Base-by-base conservation (phyloP, 2,329 filamentous ascomycete genomes). In the Xylaria polymorpha region DNA sequence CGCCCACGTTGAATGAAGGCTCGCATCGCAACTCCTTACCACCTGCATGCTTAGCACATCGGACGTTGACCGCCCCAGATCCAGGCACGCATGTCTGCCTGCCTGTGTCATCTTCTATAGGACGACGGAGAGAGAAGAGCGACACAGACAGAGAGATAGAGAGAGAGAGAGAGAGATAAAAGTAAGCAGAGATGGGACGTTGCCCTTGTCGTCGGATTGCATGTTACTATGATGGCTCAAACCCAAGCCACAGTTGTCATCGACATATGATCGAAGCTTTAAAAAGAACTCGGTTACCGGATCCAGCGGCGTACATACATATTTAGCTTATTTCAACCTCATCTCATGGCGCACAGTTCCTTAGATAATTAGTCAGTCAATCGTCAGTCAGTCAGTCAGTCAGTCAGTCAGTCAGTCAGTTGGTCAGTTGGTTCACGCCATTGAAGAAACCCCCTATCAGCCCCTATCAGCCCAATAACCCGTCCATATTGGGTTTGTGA, bases 261-360 rank as follows among this genome's bases (percentile, higher is more conserved):
- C 22, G 29, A 25, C 22, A 43, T 22, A 46, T 59, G 39, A 48
- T 59, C 60, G 20, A 20, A 18, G 29, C 39, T 59, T 44, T 39
- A 41, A 65, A 68, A 62, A 62, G 57, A 56, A 46, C 44, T 56
- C 25, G 29, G 51, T 51, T 69, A 65, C 62, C 35, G 22, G 57
- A 61, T 62, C 41, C 46, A 55, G 62, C 50, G 29, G 39, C 53
- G n/a, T 62, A 62, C 65, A 63, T 61, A 50, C 51, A 61, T 35
- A 32, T 29, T 29, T 58, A 65, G 35, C 51, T 69, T 69, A 65
- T 65, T 65, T 65, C 51, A 69, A 69, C 67, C 46, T 65, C 67
- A 61, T 51, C n/a, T 39, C 57, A 44, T 58, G 7, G 5, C 41
- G 12, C 18, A 7, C n/a, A 12, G 18, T 14, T 48, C 58, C 62